phyloP scores from a whole-genome alignment of 139 green algal species.

The Nannochloris sp. region DNA sequence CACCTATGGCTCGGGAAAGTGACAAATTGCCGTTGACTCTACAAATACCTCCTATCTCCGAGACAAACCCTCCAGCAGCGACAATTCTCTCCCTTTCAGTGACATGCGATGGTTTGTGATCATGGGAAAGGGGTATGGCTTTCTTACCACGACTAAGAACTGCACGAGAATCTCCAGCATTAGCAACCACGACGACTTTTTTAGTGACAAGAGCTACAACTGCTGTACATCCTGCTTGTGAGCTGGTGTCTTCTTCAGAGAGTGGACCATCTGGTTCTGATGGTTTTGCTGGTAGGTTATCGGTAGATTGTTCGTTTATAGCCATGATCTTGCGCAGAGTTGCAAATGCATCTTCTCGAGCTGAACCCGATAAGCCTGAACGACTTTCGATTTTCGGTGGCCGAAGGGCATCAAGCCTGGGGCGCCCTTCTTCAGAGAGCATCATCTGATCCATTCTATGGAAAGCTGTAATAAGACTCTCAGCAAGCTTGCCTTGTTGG shows the following conservation, averaged over 20 bases:
- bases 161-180: conserved; percentile 81
- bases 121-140: conserved; percentile 55
- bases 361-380: not conserved
- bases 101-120: conserved; percentile 78
- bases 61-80: conserved; percentile 65
- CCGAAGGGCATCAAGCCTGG: conserved; percentile 15
- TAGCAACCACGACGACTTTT: conserved; percentile 75
- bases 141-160: conserved; percentile 56
- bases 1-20: conserved; percentile 88
- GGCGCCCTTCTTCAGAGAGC: conserved; percentile 18
- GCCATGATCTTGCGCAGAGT: too few species aligned
- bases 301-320: too few species aligned
- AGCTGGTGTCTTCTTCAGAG: conserved; percentile 4
- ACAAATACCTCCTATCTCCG: conserved; percentile 34
- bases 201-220: conserved; percentile 74
- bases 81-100: conserved; percentile 70
- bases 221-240: conserved; percentile 75
- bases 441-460: conserved; percentile 31
- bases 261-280: not conserved
- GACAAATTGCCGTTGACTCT: conserved; percentile 94
- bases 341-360: not conserved
- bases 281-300: not conserved
- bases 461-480: conserved; percentile 36
- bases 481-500: conserved; percentile 43
- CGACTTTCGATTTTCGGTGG: too few species aligned